Conservation (phyloP, 495 filamentous ascomycete species). For the Lasiosphaeriaceae sp. region DNA sequence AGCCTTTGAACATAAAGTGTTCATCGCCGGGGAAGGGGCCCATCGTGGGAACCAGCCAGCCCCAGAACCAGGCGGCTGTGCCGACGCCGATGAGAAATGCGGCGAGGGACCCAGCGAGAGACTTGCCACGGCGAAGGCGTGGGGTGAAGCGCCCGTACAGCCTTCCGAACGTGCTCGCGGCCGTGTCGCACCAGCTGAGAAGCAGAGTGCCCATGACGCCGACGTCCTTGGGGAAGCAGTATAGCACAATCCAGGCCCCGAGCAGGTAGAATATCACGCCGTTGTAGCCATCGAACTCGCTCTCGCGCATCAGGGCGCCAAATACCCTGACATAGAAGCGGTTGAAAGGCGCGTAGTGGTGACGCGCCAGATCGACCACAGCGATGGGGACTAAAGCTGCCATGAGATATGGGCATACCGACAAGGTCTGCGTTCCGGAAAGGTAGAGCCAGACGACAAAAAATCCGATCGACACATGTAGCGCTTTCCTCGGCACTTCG, state of each 20-base stretch:
- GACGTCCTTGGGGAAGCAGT: slow-evolving; percentile 92
- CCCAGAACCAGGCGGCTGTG: slow-evolving; percentile 85
- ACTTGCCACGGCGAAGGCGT: slow-evolving; percentile 80
- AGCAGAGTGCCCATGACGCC: slow-evolving; percentile 83
- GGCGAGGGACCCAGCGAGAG: slow-evolving; percentile 80
- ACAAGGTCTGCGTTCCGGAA: slow-evolving; percentile 62
- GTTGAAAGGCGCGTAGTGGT: slow-evolving; percentile 77
- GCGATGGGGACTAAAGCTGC: slow-evolving; percentile 83
- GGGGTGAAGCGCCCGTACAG: slow-evolving; percentile 85
- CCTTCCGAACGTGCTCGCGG: slow-evolving; percentile 87
- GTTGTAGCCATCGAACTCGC: slow-evolving; percentile 87
- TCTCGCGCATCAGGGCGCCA: slow-evolving; percentile 94
- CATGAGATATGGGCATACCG: slow-evolving; percentile 81
- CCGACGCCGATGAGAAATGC: slow-evolving; percentile 75
- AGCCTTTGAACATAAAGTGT: slow-evolving; percentile 78
- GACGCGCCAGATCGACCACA: slow-evolving; percentile 74
- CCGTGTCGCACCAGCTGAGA: slow-evolving; percentile 96
- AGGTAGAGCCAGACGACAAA: slow-evolving; percentile 79
- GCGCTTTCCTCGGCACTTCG: slow-evolving; percentile 69
- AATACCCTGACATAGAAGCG: slow-evolving; percentile 77
- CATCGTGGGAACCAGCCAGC: slow-evolving; percentile 68
- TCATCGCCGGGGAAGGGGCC: slow-evolving; percentile 64
- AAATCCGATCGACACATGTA: slow-evolving; percentile 95
- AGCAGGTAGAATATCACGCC: slow-evolving; percentile 95
- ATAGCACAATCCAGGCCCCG: slow-evolving; percentile 79